Percentiles rank a stretch among this genome's conserved stretches.
Conservation (phyloP, 371 early-diverging fungal species). For the Paramicrosporidium saccamoebae region DNA sequence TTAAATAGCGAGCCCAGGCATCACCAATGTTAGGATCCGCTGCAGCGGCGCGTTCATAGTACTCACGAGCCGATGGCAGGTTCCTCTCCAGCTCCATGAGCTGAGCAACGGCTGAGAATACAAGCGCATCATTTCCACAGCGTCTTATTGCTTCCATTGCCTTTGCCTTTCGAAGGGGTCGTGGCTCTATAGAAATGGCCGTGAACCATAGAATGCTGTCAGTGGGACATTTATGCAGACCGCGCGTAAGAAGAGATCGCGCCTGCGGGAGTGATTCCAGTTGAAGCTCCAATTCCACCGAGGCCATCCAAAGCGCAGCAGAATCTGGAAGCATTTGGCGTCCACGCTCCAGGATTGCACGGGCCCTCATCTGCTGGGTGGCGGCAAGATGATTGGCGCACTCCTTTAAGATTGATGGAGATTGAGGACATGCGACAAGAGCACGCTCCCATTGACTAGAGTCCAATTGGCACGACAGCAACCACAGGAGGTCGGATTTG, state of each 20-base stretch:
- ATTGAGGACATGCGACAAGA: slow-evolving; percentile 32
- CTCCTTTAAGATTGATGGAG: slow-evolving; percentile 29
- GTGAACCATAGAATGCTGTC: slow-evolving; percentile 64
- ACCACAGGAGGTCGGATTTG: slow-evolving; percentile 56
- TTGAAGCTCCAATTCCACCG: slow-evolving; percentile 56
- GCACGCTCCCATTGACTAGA: slow-evolving; percentile 35
- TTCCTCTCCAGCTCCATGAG: slow-evolving; percentile 74
- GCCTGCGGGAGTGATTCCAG: too few species aligned
- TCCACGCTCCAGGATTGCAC: slow-evolving; percentile 53
- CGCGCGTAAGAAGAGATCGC: slow-evolving; percentile 30
- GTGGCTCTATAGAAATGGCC: slow-evolving; percentile 46
- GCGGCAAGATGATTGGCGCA: slow-evolving; percentile 33
- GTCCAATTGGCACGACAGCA: slow-evolving; percentile 16
- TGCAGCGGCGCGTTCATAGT: slow-evolving; percentile 53
- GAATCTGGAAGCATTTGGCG: slow-evolving; percentile 44
- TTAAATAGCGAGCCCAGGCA: slow-evolving; percentile 75
- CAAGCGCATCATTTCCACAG: slow-evolving; percentile 43
- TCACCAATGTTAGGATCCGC: slow-evolving; percentile 66
- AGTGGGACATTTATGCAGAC: slow-evolving; percentile 60
- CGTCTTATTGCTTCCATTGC: slow-evolving; percentile 65
- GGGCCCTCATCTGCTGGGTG: slow-evolving; percentile 30
- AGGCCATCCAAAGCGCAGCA: slow-evolving; percentile 53
- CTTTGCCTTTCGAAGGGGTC: slow-evolving; percentile 53
- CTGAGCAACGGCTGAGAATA: slow-evolving; percentile 50
- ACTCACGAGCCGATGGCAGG: slow-evolving; percentile 58